These are phyloP conservation scores for Ascochyta lentis DNA, from an alignment of 2,329 filamentous ascomycete genomes.

Conservation along the genomic window DNA sequence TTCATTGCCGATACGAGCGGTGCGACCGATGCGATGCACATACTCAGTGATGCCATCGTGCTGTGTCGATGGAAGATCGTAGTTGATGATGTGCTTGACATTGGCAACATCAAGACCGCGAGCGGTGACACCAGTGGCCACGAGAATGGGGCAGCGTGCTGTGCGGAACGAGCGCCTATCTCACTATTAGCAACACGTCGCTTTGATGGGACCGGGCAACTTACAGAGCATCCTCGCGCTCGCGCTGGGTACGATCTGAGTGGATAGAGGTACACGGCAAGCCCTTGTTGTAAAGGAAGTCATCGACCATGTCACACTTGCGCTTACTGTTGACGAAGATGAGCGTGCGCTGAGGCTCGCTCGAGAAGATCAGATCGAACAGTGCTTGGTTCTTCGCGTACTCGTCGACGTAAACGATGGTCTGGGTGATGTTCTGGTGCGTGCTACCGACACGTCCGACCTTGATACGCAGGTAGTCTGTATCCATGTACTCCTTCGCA, in stretches of 20 bases:
- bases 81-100: conserved; percentile 93
- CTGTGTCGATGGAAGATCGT: conserved; percentile 75
- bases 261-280: conserved; percentile 91
- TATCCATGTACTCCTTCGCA: conserved; percentile 76
- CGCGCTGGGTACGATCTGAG: conserved; percentile 81
- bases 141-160: conserved; percentile 77
- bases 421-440: conserved; percentile 82
- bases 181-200: conserved; percentile 8
- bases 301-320: conserved; percentile 82
- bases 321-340: conserved; percentile 88
- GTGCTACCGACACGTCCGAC: conserved; percentile 87
- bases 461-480: conserved; percentile 78
- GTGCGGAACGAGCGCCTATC: conserved; percentile 74
- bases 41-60: conserved; percentile 95
- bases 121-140: conserved; percentile 85
- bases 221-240: conserved; percentile 88
- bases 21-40: conserved; percentile 92
- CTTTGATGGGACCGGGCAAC: conserved; percentile 29
- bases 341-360: conserved; percentile 77
- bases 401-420: conserved; percentile 70
- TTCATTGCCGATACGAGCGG: conserved; percentile 87
- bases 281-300: conserved; percentile 80
- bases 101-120: conserved; percentile 89
- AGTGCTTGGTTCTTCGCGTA: conserved; percentile 73
- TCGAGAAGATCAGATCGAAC: conserved; percentile 72